Percentiles rank a stretch among this genome's conserved stretches.
These are phyloP conservation scores for Boletus insuetus DNA, from an alignment of 768 basidiomycete species.

Conservation along the genomic window DNA sequence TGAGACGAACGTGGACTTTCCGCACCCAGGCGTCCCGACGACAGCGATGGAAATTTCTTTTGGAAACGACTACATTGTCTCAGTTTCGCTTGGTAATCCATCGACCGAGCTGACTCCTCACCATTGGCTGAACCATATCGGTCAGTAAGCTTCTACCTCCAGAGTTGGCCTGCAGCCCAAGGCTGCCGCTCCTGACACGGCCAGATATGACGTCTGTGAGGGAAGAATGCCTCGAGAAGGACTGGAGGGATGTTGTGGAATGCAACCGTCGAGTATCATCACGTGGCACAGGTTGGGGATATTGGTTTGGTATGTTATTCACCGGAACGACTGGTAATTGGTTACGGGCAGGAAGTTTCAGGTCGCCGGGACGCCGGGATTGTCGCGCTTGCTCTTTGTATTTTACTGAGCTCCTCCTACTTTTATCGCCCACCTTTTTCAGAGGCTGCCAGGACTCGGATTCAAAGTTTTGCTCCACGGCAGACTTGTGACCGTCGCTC, in stretches of 20 bases:
- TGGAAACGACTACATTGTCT: constrained; percentile 21
- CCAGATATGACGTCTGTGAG: constrained; percentile 38
- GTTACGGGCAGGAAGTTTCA: constrained; percentile 59
- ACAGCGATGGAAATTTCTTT: constrained; percentile 64
- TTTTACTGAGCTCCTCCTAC: constrained; percentile 49
- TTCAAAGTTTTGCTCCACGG: constrained; percentile 47
- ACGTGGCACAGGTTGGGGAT: constrained; percentile 34
- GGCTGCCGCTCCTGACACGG: constrained; percentile 59
- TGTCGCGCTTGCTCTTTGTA: constrained; percentile 41
- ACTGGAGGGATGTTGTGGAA: constrained; percentile 38
- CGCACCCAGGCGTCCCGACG: constrained; percentile 74
- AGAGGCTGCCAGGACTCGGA: constrained; percentile 50
- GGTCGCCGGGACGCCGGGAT: constrained; percentile 53
- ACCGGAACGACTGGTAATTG: constrained; percentile 35
- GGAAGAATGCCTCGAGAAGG: constrained; percentile 32
- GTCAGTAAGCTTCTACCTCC: constrained; percentile 14
- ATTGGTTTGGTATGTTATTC: constrained; percentile 34
- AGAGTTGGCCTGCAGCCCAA: constrained; percentile 42
- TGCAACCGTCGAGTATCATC: constrained; percentile 40
- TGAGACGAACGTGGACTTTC: constrained; percentile 80
- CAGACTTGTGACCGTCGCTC: constrained; percentile 40
- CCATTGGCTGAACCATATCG: constrained; percentile 23
- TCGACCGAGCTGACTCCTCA: constrained; percentile 15
- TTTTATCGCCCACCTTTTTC: constrained; percentile 40
- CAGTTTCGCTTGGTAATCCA: constrained; percentile 2